Conservation (phyloP, 2,329 filamentous ascomycete genomes). For the Diaporthe nobilis region DNA sequence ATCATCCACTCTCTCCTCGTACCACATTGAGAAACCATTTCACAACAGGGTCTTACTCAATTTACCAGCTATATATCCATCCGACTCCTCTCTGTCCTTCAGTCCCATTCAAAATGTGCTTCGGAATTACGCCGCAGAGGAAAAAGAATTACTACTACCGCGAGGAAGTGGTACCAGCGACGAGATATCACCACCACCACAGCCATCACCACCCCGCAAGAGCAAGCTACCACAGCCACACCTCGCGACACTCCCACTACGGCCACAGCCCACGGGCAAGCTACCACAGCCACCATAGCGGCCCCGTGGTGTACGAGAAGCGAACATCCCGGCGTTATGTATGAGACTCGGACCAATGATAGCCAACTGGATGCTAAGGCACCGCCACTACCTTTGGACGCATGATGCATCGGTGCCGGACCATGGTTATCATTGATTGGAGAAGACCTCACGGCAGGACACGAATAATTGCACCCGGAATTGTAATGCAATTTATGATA, state of each 20-base stretch:
- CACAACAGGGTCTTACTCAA: neutral
- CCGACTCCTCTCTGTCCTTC: neutral
- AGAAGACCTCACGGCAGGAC: neutral
- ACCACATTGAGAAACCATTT: neutral
- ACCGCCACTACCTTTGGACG: neutral
- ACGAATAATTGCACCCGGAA: neutral
- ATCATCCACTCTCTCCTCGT: neutral
- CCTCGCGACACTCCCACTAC: constrained; percentile 47
- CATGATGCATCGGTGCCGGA: neutral
- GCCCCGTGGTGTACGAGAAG: constrained; percentile 56
- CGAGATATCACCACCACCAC: constrained; percentile 55
- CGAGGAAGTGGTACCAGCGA: constrained; percentile 66
- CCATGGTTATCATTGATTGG: neutral
- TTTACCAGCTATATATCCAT: neutral
- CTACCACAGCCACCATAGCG: constrained; percentile 52
- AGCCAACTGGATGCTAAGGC: neutral
- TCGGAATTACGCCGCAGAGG: constrained; percentile 58
- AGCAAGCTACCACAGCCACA: constrained; percentile 58
- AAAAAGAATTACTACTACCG: constrained; percentile 63
- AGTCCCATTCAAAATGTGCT: constrained; percentile 61
- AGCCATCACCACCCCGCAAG: constrained; percentile 55
- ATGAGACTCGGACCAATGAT: neutral
- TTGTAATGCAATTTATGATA: neutral
- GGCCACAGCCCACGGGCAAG: constrained; percentile 57
- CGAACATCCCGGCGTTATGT: constrained; percentile 53